Conservation (phyloP, 1,284 basidiomycete species). For the Leccinum pseudoinsigne region DNA sequence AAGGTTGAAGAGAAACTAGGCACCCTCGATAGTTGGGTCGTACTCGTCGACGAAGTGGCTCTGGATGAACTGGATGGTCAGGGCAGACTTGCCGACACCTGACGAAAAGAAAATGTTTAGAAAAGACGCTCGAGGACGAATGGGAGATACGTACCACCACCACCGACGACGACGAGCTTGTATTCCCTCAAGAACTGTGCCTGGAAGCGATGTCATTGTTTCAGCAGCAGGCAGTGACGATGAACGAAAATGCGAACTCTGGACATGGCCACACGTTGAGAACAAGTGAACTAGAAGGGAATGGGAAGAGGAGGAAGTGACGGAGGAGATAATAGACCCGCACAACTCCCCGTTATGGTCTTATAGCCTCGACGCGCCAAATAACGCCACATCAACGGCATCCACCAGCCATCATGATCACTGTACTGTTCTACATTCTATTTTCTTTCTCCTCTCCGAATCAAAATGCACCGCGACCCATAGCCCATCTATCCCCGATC, state of each 20-base stretch:
- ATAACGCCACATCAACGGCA: constrained; percentile 26
- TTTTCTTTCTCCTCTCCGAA: not conserved
- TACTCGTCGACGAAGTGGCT: constrained; percentile 98
- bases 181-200: constrained; percentile 94
- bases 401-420: constrained; percentile 5
- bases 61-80: constrained; percentile 98
- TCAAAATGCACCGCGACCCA: constrained; percentile 5
- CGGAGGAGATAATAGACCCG: constrained; percentile 14
- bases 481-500: constrained; percentile 39
- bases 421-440: not conserved
- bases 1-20: constrained; percentile 15
- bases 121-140: not conserved
- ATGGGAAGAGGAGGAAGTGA: not conserved
- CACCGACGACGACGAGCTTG: constrained; percentile 97
- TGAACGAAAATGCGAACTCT: constrained; percentile 23
- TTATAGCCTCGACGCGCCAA: constrained; percentile 22
- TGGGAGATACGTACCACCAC: constrained; percentile 73
- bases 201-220: constrained; percentile 38
- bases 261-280: constrained; percentile 26
- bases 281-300: not conserved
- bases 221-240: not conserved
- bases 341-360: constrained; percentile 14
- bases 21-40: constrained; percentile 96
- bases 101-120: not conserved
- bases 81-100: constrained; percentile 96